phyloP scores from a whole-genome alignment of 176 grass and related monocot species.

The Eleusine coracana region DNA sequence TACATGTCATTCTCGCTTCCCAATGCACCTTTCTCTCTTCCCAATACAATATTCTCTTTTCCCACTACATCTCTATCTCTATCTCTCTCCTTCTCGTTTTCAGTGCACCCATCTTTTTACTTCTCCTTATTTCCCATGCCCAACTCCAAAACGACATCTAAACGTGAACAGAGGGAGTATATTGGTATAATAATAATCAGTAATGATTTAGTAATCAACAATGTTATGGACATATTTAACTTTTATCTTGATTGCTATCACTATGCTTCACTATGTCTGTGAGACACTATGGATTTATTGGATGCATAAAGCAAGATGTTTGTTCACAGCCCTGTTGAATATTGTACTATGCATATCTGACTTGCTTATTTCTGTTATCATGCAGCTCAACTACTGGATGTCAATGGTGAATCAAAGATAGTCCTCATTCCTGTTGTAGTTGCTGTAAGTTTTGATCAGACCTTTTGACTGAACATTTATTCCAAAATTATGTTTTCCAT shows the following conservation, averaged over 20 bases:
- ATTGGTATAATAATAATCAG: background rate
- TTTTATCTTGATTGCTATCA: too few relatives aligned
- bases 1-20: too few relatives aligned
- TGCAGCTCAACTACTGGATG: slow-evolving; percentile 76
- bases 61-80: too few relatives aligned
- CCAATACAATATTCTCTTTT: too few relatives aligned
- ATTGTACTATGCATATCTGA: slow-evolving; percentile 5
- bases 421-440: slow-evolving; percentile 77
- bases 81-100: too few relatives aligned
- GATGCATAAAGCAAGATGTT: background rate
- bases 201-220: background rate
- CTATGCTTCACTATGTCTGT: too few relatives aligned
- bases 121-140: too few relatives aligned
- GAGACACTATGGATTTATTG: background rate
- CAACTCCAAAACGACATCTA: too few relatives aligned
- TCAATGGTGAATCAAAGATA: slow-evolving; percentile 76
- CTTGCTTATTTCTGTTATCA: slow-evolving; percentile 21
- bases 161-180: too few relatives aligned
- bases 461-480: slow-evolving; percentile 22
- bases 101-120: too few relatives aligned
- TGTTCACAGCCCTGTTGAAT: background rate
- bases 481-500: slow-evolving; percentile 11
- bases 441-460: slow-evolving; percentile 62
- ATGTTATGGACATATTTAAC: background rate
- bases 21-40: too few relatives aligned